These are phyloP conservation scores for Raffaelea arxii DNA, from an alignment of 2,329 filamentous ascomycete genomes.

Conservation along the genomic window DNA sequence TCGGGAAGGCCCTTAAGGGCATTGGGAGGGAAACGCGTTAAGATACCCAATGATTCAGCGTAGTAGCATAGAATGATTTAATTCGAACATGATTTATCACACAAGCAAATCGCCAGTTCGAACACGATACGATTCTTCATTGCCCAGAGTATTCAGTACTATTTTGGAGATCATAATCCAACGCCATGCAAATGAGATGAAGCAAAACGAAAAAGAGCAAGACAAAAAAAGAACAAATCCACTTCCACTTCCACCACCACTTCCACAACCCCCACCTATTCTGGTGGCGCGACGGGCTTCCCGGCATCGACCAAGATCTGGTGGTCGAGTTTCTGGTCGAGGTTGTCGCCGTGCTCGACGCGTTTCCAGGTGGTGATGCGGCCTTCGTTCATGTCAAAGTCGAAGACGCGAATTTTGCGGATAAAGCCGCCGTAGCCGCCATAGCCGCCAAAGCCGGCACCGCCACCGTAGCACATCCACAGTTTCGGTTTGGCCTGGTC, in stretches of 20 bases:
- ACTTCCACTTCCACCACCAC: background rate
- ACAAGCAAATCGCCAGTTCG: too few relatives aligned
- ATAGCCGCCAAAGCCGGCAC: conserved; percentile 87
- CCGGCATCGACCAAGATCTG: conserved; percentile 59
- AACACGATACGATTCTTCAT: too few relatives aligned
- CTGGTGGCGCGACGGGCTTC: conserved; percentile 26
- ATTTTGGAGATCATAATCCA: too few relatives aligned
- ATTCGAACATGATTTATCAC: too few relatives aligned
- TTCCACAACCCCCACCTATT: conserved; percentile 5
- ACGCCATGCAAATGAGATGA: too few relatives aligned
- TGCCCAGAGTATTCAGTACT: too few relatives aligned
- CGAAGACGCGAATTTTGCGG: conserved; percentile 78
- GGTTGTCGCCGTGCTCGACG: conserved; percentile 58
- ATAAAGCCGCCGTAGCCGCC: conserved; percentile 82
- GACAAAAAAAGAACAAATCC: background rate
- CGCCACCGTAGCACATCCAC: conserved; percentile 98
- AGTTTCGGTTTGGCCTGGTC: conserved; percentile 52
- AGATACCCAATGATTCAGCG: too few relatives aligned
- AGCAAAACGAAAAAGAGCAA: background rate
- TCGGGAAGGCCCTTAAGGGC: too few relatives aligned
- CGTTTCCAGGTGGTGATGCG: conserved; percentile 89
- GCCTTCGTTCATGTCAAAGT: conserved; percentile 85
- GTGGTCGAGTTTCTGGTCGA: conserved; percentile 41
- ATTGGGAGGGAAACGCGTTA: too few relatives aligned
- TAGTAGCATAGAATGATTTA: too few relatives aligned